Percentiles rank a stretch among this genome's conserved stretches.
Evolutionary conservation across 1,139 yeast species (phyloP).

Genomic region (Taphrina pruni): DNA sequence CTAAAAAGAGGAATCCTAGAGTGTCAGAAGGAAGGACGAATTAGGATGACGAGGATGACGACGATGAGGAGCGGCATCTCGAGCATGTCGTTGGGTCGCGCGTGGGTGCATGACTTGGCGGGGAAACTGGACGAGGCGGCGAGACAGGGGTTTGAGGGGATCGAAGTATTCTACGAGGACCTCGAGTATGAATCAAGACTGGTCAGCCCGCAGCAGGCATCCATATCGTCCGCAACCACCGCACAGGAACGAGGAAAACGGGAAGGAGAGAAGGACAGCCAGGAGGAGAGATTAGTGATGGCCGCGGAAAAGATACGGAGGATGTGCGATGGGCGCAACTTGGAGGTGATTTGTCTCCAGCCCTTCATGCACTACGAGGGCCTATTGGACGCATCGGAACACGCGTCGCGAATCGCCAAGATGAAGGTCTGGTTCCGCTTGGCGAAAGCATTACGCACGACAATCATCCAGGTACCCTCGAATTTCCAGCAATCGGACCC

Average conservation of each 20-base stretch:
- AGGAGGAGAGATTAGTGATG: slow-evolving; percentile 1
- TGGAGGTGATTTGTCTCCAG: slow-evolving; percentile 35
- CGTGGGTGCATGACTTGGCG: slow-evolving; percentile 15
- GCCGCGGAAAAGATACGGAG: slow-evolving; percentile 15
- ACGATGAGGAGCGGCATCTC: slow-evolving; percentile 6
- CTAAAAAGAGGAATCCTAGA: too few species aligned
- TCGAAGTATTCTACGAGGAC: slow-evolving; percentile 11
- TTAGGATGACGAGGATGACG: not conserved
- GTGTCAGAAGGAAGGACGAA: too few species aligned
- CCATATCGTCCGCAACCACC: too few species aligned
- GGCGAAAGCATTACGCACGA: slow-evolving; percentile 24
- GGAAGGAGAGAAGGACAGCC: not conserved
- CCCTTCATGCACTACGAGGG: slow-evolving; percentile 43
- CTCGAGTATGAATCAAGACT: not conserved
- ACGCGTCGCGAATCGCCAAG: slow-evolving; percentile 26
- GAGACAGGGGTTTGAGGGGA: slow-evolving; percentile 9
- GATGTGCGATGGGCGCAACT: slow-evolving; percentile 29
- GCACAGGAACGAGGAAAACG: too few species aligned
- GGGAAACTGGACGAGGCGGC: slow-evolving; percentile 7
- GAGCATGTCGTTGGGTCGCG: slow-evolving; percentile 14
- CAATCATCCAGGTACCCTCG: slow-evolving; percentile 40
- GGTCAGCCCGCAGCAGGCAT: too few species aligned
- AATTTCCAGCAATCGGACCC: not conserved
- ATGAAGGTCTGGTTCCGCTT: slow-evolving; percentile 38
- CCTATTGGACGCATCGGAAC: slow-evolving; percentile 25